phyloP scores from a whole-genome alignment of 2,329 filamentous ascomycete species.

The Teratosphaeria viscida region DNA sequence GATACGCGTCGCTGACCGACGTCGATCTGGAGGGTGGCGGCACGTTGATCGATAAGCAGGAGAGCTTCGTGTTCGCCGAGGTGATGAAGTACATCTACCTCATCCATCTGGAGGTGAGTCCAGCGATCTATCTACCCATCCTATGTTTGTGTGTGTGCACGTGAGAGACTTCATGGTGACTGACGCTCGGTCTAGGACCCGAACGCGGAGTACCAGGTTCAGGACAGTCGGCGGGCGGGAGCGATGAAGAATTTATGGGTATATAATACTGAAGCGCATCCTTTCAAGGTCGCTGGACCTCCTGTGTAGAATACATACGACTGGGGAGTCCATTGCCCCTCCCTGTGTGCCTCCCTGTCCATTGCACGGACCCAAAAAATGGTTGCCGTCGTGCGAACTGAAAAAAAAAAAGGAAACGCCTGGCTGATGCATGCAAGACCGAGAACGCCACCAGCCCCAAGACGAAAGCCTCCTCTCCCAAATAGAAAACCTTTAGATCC shows the following conservation, averaged over 20 bases:
- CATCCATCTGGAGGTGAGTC: slow-evolving; percentile 14
- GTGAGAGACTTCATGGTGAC: neutral
- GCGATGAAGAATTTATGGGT: neutral
- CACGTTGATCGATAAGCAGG: slow-evolving; percentile 7
- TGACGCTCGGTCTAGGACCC: neutral
- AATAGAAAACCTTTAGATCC: neutral
- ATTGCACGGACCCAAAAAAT: neutral
- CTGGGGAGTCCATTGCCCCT: neutral
- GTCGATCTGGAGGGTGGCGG: slow-evolving; percentile 14
- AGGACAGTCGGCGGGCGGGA: neutral
- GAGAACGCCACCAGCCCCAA: neutral
- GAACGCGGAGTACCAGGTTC: neutral
- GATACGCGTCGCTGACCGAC: slow-evolving; percentile 16
- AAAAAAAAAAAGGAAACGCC: neutral
- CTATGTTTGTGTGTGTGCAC: neutral
- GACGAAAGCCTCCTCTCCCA: neutral
- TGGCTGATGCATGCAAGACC: neutral
- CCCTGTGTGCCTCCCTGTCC: neutral
- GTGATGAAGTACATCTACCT: slow-evolving; percentile 29
- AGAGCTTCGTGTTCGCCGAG: slow-evolving; percentile 18
- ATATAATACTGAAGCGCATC: slow-evolving; percentile 2
- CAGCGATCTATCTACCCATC: neutral
- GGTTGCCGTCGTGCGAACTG: neutral
- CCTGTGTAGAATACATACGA: neutral
- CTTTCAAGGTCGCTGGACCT: neutral